A percentile compares a stretch with the other conserved stretches of the same genome.
phyloP scores from a whole-genome alignment of 768 basidiomycete species.

The Krasilnikovozyma curviuscula region DNA sequence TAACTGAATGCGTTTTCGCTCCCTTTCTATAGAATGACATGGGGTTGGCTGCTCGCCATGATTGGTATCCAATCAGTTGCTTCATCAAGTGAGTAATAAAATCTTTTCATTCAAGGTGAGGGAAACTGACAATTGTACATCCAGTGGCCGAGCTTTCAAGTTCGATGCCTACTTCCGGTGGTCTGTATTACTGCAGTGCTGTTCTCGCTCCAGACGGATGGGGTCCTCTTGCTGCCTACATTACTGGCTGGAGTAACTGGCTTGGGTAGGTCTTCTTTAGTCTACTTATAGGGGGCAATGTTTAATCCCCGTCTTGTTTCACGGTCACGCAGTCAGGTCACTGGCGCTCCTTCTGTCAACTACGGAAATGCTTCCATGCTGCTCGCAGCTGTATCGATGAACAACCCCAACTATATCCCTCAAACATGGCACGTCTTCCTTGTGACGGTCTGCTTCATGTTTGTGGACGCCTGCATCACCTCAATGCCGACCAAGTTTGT shows the following conservation, averaged over 20 bases:
- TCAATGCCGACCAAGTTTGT: constrained; percentile 9
- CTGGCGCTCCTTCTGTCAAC: constrained; percentile 7
- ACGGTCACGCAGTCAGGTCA: too few relatives aligned
- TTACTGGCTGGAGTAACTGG: constrained; percentile 10
- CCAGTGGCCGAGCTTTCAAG: constrained; percentile 9
- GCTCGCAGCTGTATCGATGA: constrained; percentile 1
- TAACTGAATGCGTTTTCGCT: too few relatives aligned
- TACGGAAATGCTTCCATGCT: constrained; percentile 10
- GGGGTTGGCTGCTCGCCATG: constrained; percentile 1
- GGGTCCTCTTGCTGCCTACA: constrained; percentile 4
- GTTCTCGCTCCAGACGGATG: constrained; percentile 4
- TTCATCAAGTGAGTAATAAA: too few relatives aligned
- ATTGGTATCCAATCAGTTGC: constrained; percentile 10
- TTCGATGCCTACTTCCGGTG: constrained; percentile 9
- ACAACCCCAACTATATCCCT: constrained; percentile 3
- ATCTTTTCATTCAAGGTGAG: too few relatives aligned
- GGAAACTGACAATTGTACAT: too few relatives aligned
- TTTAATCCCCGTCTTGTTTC: too few relatives aligned
- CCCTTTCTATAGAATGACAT: too few relatives aligned
- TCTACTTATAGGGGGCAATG: too few relatives aligned
- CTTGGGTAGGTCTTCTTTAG: too few relatives aligned
- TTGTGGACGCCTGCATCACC: constrained; percentile 1
- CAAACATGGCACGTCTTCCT: constrained; percentile 1
- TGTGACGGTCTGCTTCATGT: not conserved
- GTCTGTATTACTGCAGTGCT: not conserved